A percentile compares a stretch with the other conserved stretches of the same genome.
Evolutionary conservation across 352 stramenopile genomes (phyloP).

Genomic region (Hyaloperonospora arabidopsidis): DNA sequence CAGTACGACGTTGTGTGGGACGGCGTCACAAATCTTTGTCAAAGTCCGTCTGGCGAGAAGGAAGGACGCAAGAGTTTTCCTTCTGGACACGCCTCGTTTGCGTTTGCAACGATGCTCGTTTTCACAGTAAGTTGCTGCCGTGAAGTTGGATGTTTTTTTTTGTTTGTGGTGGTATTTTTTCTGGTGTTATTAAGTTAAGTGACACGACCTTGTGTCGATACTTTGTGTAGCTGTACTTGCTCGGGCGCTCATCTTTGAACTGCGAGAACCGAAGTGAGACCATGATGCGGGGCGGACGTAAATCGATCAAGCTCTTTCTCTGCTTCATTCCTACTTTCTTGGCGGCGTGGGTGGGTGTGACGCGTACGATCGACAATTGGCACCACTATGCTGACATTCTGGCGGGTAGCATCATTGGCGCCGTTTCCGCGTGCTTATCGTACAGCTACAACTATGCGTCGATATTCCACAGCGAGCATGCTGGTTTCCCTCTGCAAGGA

Average conservation of each 20-base stretch:
- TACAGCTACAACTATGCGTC: slow-evolving; percentile 71
- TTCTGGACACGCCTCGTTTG: slow-evolving; percentile 70
- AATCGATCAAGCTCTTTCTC: slow-evolving; percentile 67
- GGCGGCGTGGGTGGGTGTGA: slow-evolving; percentile 68
- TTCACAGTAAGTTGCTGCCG: slow-evolving; percentile 39
- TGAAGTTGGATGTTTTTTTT: not conserved
- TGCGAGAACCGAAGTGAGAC: slow-evolving; percentile 50
- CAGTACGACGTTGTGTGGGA: slow-evolving; percentile 62
- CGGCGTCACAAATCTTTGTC: slow-evolving; percentile 64
- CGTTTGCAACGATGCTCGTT: slow-evolving; percentile 75
- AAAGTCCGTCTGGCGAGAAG: slow-evolving; percentile 44
- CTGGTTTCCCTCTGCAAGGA: slow-evolving; percentile 46
- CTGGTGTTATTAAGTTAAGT: slow-evolving; percentile 8
- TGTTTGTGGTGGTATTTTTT: slow-evolving; percentile 25
- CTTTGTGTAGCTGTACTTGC: slow-evolving; percentile 50
- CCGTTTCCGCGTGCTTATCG: slow-evolving; percentile 38
- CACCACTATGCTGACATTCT: slow-evolving; percentile 74
- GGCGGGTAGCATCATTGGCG: slow-evolving; percentile 58
- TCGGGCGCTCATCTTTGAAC: slow-evolving; percentile 62
- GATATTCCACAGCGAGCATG: slow-evolving; percentile 49
- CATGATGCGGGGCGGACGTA: slow-evolving; percentile 44
- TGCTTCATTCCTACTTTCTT: slow-evolving; percentile 65
- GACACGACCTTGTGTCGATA: no score
- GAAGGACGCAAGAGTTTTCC: slow-evolving; percentile 76
- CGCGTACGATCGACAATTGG: slow-evolving; percentile 80